Evolutionary conservation across 129 eudicot genomes (phyloP), one percentile per base, ranked within the genome.

Genomic region (Sambucus nigra): DNA sequence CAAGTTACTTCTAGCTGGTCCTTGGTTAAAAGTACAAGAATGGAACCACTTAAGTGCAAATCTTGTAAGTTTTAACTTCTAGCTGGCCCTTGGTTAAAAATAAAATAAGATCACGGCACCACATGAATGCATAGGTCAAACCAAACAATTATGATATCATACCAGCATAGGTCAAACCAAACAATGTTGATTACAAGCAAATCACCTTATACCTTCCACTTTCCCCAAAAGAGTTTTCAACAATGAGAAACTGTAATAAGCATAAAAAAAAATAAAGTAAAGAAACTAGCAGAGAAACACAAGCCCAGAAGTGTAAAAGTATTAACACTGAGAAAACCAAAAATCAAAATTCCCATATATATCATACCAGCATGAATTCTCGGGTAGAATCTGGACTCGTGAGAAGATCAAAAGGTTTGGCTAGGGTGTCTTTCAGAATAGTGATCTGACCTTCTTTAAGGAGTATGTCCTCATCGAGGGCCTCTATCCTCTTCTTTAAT

Each of bases 371-470:
- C 73, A 76, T 48, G 66, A 81, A 86, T 7, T 78, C 81, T 25
- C 48, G 60, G n/a, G 21, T 48, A 9, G 57, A 38, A 62, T 65
- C 60, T 2, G 82, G 80, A 64, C 86, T 73, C 0, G 81, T 67
- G 42, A 87, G 82, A 42, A 92, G 94, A 63, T 82, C 94, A 38
- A 82, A 86, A 5, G 92, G 87, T 42, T 86, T 92, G 44, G 83
- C 92, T 8, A 86, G 20, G 5, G 71, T 74, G 55, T 92, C 99
- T 71, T 83, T 86, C 45, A 92, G 71, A 26, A 92, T 86, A n/a
- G 91, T 67, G 25, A 92, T 92, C 65, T 92, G 96, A 7, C 99
- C 99, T 73, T 92, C 99, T 69, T 80, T 92, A 24, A 86, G 19
- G 19, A 92, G 76, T 26, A 92, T 69, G 23, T 86, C 99, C 73